Evolutionary conservation across 768 basidiomycete genomes (phyloP).

Genomic region (Trametes sanguinea): DNA sequence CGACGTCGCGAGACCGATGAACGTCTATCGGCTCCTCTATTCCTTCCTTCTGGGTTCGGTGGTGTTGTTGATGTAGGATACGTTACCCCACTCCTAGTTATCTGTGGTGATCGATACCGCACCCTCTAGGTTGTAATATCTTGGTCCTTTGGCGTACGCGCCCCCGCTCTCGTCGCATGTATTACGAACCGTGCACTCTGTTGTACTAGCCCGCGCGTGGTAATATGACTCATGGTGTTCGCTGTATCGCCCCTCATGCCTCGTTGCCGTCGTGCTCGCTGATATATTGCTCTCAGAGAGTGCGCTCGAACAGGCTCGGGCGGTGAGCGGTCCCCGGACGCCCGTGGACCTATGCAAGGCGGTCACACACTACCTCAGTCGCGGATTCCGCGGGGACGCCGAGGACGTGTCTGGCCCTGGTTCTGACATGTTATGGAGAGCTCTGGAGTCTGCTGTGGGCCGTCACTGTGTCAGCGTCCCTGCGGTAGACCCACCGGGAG

Average conservation of each 20-base stretch:
- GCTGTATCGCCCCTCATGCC: background rate
- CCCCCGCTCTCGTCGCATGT: constrained; percentile 10
- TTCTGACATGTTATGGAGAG: no score
- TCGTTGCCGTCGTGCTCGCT: background rate
- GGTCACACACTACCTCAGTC: background rate
- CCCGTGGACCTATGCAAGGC: background rate
- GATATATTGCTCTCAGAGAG: background rate
- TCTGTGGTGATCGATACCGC: background rate
- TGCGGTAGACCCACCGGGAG: no score
- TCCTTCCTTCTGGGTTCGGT: background rate
- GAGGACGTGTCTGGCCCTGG: no score
- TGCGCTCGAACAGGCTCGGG: background rate
- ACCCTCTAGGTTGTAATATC: constrained; percentile 6
- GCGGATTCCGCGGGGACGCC: no score
- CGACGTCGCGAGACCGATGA: constrained; percentile 17
- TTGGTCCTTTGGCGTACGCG: background rate
- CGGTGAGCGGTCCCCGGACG: no score
- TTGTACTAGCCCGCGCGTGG: constrained; percentile 17
- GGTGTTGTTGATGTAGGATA: constrained; percentile 12
- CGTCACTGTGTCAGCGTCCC: no score
- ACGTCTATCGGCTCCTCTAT: background rate
- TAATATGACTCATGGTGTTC: constrained; percentile 2
- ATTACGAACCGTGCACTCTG: constrained; percentile 4
- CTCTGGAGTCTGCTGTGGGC: no score
- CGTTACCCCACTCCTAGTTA: constrained; percentile 7